Evolutionary conservation across 768 basidiomycete species (phyloP), one percentile per base, ranked within the genome.

Genomic region (Cystobasidiopsis lactophilus): DNA sequence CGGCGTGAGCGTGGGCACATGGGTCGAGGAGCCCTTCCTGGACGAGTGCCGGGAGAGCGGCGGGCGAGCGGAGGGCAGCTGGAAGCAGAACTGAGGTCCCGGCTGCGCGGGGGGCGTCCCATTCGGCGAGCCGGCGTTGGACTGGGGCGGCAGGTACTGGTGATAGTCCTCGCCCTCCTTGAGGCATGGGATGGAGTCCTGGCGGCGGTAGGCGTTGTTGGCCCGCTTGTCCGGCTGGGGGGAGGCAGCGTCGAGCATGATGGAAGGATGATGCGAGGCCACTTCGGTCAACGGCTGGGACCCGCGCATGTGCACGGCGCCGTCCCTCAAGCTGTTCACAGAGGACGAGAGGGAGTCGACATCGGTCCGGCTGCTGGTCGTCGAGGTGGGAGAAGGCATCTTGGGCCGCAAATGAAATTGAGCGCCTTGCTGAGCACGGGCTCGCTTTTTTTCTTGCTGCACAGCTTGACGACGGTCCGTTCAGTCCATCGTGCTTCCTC

Each of bases 101-200:
- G 30, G n/a, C 11, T n/a, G 13, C 16, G 29, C 33, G 14, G 13
- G 26, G 16, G 29, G 48, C 5, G 45, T n/a, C 14, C 14, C 24
- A 27, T 30, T 30, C 4, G 45, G 45, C n/a, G 45, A 27, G 10
- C 10, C 16, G 23, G 23, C 26, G 5, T 30, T 30, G 16, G 23
- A 26, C 30, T 23, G 30, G 18, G 55, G 55, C 16, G 53, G 53
- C 9, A 56, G 29, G 37, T 13, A 56, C 27, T 40, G 14, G 31
- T 56, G 55, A 29, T 56, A 56, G 24, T 56, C 55, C 47, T 56
- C 55, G 13, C 55, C 55, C 31, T 37, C 30, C 5, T 23, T 41
- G 24, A 52, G 29, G 45, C 45, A 47, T 27, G 45, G 29, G 19
- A 43, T 47, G 45, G 16, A 27, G 26, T n/a, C 45, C 29, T 27